Percentiles rank a stretch among this genome's conserved stretches.
Conservation (phyloP, 148 eudicot genomes). For the Rhododendron ovatum region DNA sequence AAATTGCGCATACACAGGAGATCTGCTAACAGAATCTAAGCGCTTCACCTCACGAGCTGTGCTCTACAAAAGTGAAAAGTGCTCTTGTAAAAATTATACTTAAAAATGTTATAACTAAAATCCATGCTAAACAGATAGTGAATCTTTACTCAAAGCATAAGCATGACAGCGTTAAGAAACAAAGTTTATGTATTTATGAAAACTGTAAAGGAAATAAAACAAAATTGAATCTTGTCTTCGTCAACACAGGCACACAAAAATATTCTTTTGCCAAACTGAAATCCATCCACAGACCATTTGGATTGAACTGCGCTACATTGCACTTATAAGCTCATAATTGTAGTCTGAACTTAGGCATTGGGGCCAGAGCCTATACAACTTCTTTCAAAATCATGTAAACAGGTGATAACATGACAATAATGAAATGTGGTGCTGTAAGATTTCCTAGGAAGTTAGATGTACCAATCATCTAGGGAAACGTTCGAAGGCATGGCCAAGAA, state of each 20-base stretch:
- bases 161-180: background rate
- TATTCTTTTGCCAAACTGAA: background rate
- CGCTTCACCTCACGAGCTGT: conserved; percentile 95
- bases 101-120: background rate
- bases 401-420: background rate
- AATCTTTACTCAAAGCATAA: background rate
- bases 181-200: background rate
- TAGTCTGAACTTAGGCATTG: background rate
- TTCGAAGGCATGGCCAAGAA: background rate
- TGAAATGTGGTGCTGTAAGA: background rate
- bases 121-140: background rate
- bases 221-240: background rate
- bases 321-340: background rate
- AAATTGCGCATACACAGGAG: conserved; percentile 94
- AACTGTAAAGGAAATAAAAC: background rate
- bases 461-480: background rate
- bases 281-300: background rate
- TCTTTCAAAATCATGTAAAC: background rate
- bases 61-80: conserved; percentile 47
- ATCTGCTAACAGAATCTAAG: conserved; percentile 71
- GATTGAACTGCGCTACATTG: background rate
- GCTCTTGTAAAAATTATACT: background rate
- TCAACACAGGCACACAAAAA: background rate
- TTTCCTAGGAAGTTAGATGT: background rate
- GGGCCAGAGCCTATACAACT: background rate